phyloP scores from a whole-genome alignment of 345 rosid species.

The Raphanus raphanistrum region DNA sequence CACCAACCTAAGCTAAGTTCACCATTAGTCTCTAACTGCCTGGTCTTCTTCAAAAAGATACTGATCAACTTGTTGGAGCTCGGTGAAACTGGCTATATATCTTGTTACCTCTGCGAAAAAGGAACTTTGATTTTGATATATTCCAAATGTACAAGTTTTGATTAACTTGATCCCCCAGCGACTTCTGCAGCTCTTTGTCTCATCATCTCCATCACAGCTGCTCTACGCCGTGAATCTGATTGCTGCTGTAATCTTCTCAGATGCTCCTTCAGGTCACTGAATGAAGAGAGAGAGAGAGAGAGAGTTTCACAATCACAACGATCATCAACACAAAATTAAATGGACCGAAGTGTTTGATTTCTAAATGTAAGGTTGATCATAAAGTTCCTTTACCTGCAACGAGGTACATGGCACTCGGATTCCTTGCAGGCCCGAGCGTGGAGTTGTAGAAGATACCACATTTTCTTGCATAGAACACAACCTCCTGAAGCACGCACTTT shows the following conservation, averaged over 20 bases:
- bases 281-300: not conserved
- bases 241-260: slow-evolving; percentile 95
- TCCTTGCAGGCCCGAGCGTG: slow-evolving; percentile 99
- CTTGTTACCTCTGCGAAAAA: slow-evolving; percentile 12
- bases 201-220: slow-evolving; percentile 99
- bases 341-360: not conserved
- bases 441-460: slow-evolving; percentile 99
- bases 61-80: slow-evolving; percentile 4
- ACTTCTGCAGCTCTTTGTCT: slow-evolving; percentile 99
- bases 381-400: slow-evolving; percentile 75
- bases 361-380: not conserved
- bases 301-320: not conserved
- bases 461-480: slow-evolving; percentile 88
- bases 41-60: slow-evolving; percentile 3
- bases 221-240: slow-evolving; percentile 96
- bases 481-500: slow-evolving; percentile 94
- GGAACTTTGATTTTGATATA: slow-evolving; percentile 1
- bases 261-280: slow-evolving; percentile 97
- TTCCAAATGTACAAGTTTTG: slow-evolving; percentile 44
- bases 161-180: slow-evolving; percentile 72
- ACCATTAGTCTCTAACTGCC: slow-evolving; percentile 31
- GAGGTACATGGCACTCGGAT: slow-evolving; percentile 94
- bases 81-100: not conserved
- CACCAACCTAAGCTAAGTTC: slow-evolving; percentile 26
- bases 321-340: slow-evolving; percentile 11